Percentiles rank a stretch among this genome's conserved stretches.
Evolutionary conservation across 2,329 filamentous ascomycete species (phyloP).

Genomic region (Penicillium brevicompactum): DNA sequence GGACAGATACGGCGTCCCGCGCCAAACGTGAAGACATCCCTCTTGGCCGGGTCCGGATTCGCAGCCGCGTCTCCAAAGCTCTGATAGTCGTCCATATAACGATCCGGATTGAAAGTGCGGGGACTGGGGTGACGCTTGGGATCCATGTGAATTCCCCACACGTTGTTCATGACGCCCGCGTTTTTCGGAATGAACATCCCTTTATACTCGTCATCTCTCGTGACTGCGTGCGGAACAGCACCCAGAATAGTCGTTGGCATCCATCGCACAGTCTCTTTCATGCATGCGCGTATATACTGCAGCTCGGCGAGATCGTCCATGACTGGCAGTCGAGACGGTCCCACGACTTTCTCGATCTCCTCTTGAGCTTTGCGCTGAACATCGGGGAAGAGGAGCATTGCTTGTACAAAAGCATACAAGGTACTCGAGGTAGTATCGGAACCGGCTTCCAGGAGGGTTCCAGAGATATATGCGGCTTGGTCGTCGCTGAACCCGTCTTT

Average conservation of each 20-base stretch:
- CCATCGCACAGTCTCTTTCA: slow-evolving; percentile 43
- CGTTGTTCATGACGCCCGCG: slow-evolving; percentile 49
- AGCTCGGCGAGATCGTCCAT: slow-evolving; percentile 35
- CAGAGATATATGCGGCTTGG: slow-evolving; percentile 35
- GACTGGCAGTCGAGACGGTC: slow-evolving; percentile 30
- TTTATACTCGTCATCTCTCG: slow-evolving; percentile 52
- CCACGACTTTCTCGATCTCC: slow-evolving; percentile 38
- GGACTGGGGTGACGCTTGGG: slow-evolving; percentile 43
- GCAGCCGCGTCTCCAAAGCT: slow-evolving; percentile 36
- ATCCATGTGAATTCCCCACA: slow-evolving; percentile 49
- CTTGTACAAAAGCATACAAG: slow-evolving; percentile 52
- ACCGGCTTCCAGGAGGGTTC: slow-evolving; percentile 45
- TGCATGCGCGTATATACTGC: slow-evolving; percentile 36
- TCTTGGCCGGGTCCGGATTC: slow-evolving; percentile 44
- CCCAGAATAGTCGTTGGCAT: slow-evolving; percentile 49
- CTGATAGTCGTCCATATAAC: slow-evolving; percentile 35
- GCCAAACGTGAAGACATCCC: slow-evolving; percentile 59
- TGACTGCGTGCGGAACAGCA: slow-evolving; percentile 50
- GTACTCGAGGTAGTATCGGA: slow-evolving; percentile 55
- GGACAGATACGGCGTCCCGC: slow-evolving; percentile 61
- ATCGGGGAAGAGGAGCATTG: slow-evolving; percentile 52
- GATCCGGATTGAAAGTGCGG: slow-evolving; percentile 42
- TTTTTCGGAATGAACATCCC: slow-evolving; percentile 54
- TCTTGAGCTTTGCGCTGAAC: slow-evolving; percentile 45
- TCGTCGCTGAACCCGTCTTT: slow-evolving; percentile 34